Base-by-base conservation (phyloP, 176 grass and related monocot species). In the Pontederia paniculata region DNA sequence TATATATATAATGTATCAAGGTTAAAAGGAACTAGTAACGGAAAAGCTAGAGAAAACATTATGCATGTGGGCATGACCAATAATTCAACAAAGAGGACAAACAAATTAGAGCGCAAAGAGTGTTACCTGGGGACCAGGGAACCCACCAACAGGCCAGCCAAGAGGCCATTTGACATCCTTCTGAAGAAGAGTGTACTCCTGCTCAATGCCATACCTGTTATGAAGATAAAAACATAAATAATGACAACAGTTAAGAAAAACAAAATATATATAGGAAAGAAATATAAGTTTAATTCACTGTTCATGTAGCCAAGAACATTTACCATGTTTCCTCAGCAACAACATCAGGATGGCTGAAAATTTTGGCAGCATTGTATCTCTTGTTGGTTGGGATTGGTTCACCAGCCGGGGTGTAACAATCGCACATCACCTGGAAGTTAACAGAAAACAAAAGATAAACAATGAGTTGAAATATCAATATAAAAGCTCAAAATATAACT, bases 151-250 rank as follows among this genome's bases (percentile, higher is more conserved):
- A 42, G 91, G 86, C 91, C 91, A 97, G 2, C 91, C 91, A 49
- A 97, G 68, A 22, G 91, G 91, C 91, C 91, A 97, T 10, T 87
- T 97, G 41, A 58, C 78, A 77, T 90, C 77, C 55, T 97, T 97
- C 37, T 90, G 86, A 52, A 97, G 80, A 25, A 97, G 91, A 50
- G 91, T 97, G 58, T 97, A 97, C 79, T 97, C 91, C 17, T 90
- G 91, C 61, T 97, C 91, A 51, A 97, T 83, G 25, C 91, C 91
- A 59, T 84, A 97, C 90, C 82, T 95, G 60, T 45, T 55, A 71
- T 78, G 21, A 4, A 12, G 3, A 54, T 17, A 5, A 12, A 12
- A 28, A 16, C 6, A 15, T 2, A 11, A 44, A 52, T 20, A 44
- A 16, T 21, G 66, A 37, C 12, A 8, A 9, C 0, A 63, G 42